Percentiles rank a stretch among this genome's conserved stretches.
phyloP scores from a whole-genome alignment of 306 rosid genomes.

The Acacia confusa region DNA sequence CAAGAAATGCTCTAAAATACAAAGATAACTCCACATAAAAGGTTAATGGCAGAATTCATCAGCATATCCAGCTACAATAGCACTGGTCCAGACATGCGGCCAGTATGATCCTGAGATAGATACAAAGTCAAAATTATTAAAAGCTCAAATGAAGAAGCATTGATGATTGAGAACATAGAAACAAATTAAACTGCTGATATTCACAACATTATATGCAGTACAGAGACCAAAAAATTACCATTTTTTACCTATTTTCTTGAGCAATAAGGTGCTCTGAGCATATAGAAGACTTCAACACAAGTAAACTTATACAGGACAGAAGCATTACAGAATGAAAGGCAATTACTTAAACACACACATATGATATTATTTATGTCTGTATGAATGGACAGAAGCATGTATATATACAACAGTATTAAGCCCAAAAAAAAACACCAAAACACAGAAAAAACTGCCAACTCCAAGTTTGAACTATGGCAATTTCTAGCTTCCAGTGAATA shows the following conservation, averaged over 20 bases:
- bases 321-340: neutral
- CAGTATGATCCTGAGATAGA: slow-evolving; percentile 32
- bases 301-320: neutral
- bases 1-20: slow-evolving; percentile 46
- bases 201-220: neutral
- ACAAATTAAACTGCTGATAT: slow-evolving; percentile 1
- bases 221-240: neutral
- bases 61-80: slow-evolving; percentile 38
- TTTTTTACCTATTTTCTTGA: slow-evolving; percentile 7
- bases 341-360: neutral
- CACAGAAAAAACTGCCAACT: neutral
- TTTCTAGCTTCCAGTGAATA: too few relatives aligned
- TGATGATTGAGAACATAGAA: slow-evolving; percentile 3
- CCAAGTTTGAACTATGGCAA: too few relatives aligned
- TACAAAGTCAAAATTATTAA: slow-evolving; percentile 25
- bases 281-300: neutral
- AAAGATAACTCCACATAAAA: slow-evolving; percentile 41
- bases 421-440: neutral
- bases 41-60: slow-evolving; percentile 24
- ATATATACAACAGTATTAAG: neutral
- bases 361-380: neutral
- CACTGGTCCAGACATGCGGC: slow-evolving; percentile 38
- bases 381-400: neutral
- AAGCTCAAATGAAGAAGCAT: neutral
- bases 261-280: slow-evolving; percentile 15